These are phyloP conservation scores for Abelmoschus esculentus DNA, from an alignment of 345 rosid species.

Conservation along the genomic window DNA sequence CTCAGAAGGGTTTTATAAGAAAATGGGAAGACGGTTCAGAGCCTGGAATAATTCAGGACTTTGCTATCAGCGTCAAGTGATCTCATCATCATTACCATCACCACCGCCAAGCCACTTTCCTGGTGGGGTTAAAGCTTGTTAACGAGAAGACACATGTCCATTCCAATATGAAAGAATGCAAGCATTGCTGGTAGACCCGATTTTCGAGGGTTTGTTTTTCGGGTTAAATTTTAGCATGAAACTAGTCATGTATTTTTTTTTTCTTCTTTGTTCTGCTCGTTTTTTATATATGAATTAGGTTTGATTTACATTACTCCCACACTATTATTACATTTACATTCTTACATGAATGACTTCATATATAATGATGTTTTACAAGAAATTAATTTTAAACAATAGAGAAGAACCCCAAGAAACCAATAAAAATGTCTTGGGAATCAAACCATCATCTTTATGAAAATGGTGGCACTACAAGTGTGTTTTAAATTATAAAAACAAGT, in stretches of 20 bases:
- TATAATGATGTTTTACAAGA: no score
- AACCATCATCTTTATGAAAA: no score
- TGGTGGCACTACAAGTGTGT: no score
- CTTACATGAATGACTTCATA: no score
- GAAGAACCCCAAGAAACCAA: no score
- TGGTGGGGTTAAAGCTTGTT: constrained; percentile 6
- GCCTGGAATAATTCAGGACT: constrained; percentile 78
- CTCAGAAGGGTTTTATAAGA: constrained; percentile 47
- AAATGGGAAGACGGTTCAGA: constrained; percentile 68
- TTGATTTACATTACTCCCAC: no score
- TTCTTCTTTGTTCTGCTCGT: no score
- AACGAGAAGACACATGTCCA: not conserved
- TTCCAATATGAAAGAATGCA: not conserved
- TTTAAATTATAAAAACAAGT: no score
- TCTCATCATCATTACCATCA: not conserved
- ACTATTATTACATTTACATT: no score
- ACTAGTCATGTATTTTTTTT: not conserved
- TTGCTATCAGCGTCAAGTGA: constrained; percentile 29
- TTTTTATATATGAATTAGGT: no score
- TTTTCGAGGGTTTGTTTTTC: not conserved
- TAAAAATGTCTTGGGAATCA: no score
- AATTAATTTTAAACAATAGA: no score
- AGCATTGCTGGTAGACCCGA: not conserved
- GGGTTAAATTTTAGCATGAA: not conserved
- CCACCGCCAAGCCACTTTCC: not conserved